A percentile compares a stretch with the other conserved stretches of the same genome.
phyloP scores from a whole-genome alignment of 2,329 filamentous ascomycete genomes.

The Lecanosticta acicola region DNA sequence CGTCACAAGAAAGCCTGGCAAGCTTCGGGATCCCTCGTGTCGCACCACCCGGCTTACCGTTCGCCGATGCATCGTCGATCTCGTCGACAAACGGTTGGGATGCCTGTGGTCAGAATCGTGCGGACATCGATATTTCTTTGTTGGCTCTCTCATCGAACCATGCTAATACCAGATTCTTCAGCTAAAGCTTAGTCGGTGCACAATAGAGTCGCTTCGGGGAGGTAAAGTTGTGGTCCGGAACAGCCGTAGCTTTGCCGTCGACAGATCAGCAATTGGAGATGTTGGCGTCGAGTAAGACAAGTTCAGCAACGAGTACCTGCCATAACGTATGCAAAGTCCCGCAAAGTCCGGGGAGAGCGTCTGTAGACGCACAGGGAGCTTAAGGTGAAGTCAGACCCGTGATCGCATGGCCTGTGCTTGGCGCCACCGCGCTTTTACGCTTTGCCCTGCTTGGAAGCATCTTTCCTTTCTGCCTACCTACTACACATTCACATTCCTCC shows the following conservation, averaged over 20 bases:
- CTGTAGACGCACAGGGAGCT: no score
- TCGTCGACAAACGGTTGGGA: background rate
- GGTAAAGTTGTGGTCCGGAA: slow-evolving; percentile 5
- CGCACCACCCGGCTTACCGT: background rate
- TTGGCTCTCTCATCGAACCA: background rate
- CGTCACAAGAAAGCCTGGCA: background rate
- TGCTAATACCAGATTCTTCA: background rate
- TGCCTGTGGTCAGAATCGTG: background rate
- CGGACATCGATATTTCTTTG: background rate
- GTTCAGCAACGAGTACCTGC: no score
- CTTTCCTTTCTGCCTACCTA: slow-evolving; percentile 64
- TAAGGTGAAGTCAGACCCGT: no score
- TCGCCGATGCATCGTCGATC: background rate
- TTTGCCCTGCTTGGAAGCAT: slow-evolving; percentile 30
- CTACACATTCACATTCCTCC: slow-evolving; percentile 17
- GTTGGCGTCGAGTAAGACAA: no score
- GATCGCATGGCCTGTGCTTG: no score
- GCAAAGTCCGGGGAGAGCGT: no score
- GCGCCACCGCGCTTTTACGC: no score
- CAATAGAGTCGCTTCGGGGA: slow-evolving; percentile 1
- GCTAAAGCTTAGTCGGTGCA: background rate
- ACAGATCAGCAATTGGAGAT: no score
- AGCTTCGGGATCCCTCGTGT: background rate
- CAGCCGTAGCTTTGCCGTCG: slow-evolving; percentile 1
- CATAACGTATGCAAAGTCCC: no score